Percentiles rank a stretch among this genome's conserved stretches.
These are phyloP conservation scores for Casuarina glauca DNA, from an alignment of 306 rosid species.

Conservation along the genomic window DNA sequence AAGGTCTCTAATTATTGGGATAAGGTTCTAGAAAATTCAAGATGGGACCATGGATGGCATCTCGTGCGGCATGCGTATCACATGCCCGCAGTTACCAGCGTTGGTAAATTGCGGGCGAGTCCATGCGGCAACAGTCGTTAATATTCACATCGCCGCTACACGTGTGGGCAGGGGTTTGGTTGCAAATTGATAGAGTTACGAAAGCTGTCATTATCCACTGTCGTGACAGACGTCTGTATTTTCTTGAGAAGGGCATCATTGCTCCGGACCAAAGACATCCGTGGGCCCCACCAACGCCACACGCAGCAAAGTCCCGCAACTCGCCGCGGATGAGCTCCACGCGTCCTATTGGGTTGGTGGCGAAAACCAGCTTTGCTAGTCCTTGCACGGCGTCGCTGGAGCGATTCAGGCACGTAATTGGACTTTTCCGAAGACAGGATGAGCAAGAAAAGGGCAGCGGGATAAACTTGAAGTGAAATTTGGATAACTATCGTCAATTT, in stretches of 20 bases:
- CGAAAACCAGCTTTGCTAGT: background rate
- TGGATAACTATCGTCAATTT: slow-evolving; percentile 5
- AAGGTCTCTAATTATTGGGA: background rate
- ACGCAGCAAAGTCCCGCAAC: background rate
- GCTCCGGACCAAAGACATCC: background rate
- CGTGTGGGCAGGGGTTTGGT: background rate
- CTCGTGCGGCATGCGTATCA: background rate
- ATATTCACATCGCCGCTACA: background rate
- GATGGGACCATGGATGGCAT: background rate
- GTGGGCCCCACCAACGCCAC: background rate
- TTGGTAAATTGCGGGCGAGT: background rate
- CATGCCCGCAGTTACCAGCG: background rate
- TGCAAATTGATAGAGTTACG: slow-evolving; percentile 20
- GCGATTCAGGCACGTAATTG: background rate
- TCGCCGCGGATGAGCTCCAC: slow-evolving; percentile 12
- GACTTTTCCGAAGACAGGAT: background rate
- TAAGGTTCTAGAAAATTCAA: background rate
- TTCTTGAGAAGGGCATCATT: slow-evolving; percentile 14
- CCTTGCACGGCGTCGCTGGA: background rate
- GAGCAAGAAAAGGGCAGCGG: background rate
- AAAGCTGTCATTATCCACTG: slow-evolving; percentile 17
- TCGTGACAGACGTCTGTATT: slow-evolving; percentile 27
- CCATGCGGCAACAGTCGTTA: background rate
- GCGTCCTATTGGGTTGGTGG: slow-evolving; percentile 2
- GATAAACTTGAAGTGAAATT: background rate